These are phyloP conservation scores for Pseudofabraea citricarpa DNA, from an alignment of 2,329 filamentous ascomycete species.

Conservation along the genomic window DNA sequence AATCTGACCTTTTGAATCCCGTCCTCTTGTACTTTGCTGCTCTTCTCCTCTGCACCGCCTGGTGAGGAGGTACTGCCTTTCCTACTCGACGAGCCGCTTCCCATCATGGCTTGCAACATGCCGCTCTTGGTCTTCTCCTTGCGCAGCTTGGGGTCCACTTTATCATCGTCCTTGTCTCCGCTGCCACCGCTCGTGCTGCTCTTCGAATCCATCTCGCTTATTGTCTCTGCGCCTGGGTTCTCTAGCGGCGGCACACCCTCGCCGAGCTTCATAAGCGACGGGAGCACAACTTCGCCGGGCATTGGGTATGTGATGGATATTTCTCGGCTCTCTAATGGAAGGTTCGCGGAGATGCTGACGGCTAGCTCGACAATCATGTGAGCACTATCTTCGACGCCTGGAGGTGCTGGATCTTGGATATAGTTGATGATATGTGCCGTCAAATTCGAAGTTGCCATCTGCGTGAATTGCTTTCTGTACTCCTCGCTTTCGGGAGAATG, in stretches of 20 bases:
- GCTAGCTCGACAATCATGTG: slow-evolving; percentile 92
- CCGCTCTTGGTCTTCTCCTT: slow-evolving; percentile 28
- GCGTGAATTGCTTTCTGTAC: slow-evolving; percentile 64
- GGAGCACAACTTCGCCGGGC: slow-evolving; percentile 66
- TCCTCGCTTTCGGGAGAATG: slow-evolving; percentile 60
- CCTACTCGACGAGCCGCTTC: slow-evolving; percentile 22
- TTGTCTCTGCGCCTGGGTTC: slow-evolving; percentile 23
- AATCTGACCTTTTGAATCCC: slow-evolving; percentile 57
- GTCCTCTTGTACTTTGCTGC: slow-evolving; percentile 24
- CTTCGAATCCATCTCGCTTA: slow-evolving; percentile 22
- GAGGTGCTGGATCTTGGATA: slow-evolving; percentile 69
- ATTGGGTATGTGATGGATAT: slow-evolving; percentile 82
- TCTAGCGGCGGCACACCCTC: slow-evolving; percentile 57
- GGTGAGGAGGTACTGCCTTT: slow-evolving; percentile 3
- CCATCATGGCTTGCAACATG: slow-evolving; percentile 32
- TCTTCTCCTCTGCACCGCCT: slow-evolving; percentile 11
- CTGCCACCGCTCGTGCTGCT: slow-evolving; percentile 17
- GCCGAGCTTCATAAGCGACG: slow-evolving; percentile 82
- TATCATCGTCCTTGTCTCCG: slow-evolving; percentile 28
- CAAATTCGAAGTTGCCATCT: slow-evolving; percentile 63
- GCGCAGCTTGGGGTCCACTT: slow-evolving; percentile 19
- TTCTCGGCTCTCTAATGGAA: slow-evolving; percentile 87
- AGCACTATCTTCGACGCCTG: slow-evolving; percentile 81
- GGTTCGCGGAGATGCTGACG: slow-evolving; percentile 76
- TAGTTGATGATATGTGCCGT: slow-evolving; percentile 67